A percentile compares a stretch with the other conserved stretches of the same genome.
Evolutionary conservation across 768 basidiomycete genomes (phyloP).

Genomic region (Termitomyces sp.): DNA sequence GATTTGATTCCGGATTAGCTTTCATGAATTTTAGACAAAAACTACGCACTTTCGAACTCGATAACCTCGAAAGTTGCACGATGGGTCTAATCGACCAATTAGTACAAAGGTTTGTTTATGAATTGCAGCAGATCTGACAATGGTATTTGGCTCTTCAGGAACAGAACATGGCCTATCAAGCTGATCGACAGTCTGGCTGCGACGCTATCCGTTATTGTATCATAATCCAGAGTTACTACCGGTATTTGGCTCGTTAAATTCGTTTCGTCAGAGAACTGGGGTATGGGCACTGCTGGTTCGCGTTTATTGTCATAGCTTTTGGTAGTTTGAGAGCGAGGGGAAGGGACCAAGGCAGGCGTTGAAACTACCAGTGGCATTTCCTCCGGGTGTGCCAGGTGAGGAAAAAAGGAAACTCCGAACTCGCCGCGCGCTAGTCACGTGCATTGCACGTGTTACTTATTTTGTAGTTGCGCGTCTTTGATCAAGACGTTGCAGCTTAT

Average conservation of each 20-base stretch:
- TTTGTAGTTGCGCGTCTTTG: too few species aligned
- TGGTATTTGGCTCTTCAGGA: slow-evolving; percentile 70
- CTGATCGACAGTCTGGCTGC: slow-evolving; percentile 61
- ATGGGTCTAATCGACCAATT: slow-evolving; percentile 43
- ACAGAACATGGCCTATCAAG: slow-evolving; percentile 65
- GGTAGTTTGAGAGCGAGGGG: background rate
- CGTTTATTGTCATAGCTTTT: background rate
- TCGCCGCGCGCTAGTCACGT: slow-evolving; percentile 6
- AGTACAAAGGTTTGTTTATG: background rate
- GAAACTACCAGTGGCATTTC: background rate
- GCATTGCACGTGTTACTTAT: background rate
- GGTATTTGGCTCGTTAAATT: slow-evolving; percentile 20
- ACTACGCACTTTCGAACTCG: slow-evolving; percentile 36
- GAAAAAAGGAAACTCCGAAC: background rate
- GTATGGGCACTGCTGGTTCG: background rate
- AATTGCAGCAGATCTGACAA: slow-evolving; percentile 49
- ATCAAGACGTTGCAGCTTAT: background rate
- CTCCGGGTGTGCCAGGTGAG: background rate
- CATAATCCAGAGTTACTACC: slow-evolving; percentile 40
- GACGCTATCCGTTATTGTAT: slow-evolving; percentile 47
- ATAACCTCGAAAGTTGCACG: slow-evolving; percentile 54
- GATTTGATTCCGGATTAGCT: too few species aligned
- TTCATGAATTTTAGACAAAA: background rate
- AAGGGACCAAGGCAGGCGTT: background rate
- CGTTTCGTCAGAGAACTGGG: background rate